Evolutionary conservation across 176 grass and related monocot genomes (phyloP).

Genomic region (Ensete glaucum): DNA sequence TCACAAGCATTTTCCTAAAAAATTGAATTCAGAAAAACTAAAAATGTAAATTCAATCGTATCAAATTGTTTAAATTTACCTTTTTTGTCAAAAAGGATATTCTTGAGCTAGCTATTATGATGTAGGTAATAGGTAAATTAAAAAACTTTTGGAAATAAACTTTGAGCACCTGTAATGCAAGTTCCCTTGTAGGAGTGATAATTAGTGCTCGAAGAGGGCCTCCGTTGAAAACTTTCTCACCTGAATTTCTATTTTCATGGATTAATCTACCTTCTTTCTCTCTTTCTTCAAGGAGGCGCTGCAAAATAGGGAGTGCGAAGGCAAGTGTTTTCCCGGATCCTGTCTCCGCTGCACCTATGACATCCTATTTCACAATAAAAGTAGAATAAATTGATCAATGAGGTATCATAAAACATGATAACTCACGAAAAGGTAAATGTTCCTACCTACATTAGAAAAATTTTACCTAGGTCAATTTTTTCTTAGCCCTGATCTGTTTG

Average conservation of each 20-base stretch:
- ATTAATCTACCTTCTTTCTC: slow-evolving; percentile 46
- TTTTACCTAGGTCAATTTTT: neutral
- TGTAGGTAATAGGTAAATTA: neutral
- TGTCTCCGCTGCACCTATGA: slow-evolving; percentile 91
- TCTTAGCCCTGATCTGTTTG: neutral
- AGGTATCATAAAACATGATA: neutral
- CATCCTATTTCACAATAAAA: slow-evolving; percentile 53
- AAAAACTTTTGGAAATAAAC: neutral
- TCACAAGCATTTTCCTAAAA: no score
- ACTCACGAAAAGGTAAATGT: neutral
- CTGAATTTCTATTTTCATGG: slow-evolving; percentile 19
- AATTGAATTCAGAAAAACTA: no score
- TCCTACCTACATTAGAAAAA: neutral
- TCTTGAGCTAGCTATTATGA: no score
- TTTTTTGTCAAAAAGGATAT: neutral
- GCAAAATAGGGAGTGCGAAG: slow-evolving; percentile 78
- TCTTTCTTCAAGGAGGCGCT: slow-evolving; percentile 76
- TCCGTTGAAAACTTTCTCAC: slow-evolving; percentile 28
- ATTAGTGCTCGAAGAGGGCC: slow-evolving; percentile 69
- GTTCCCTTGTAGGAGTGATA: slow-evolving; percentile 85
- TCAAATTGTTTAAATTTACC: neutral
- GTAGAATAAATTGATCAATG: neutral
- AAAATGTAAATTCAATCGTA: no score
- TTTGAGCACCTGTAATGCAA: slow-evolving; percentile 58
- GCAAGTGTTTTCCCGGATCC: slow-evolving; percentile 94